A percentile compares a stretch with the other conserved stretches of the same genome.
Evolutionary conservation across 345 rosid species (phyloP).

Genomic region (Rhodamnia rubescens): DNA sequence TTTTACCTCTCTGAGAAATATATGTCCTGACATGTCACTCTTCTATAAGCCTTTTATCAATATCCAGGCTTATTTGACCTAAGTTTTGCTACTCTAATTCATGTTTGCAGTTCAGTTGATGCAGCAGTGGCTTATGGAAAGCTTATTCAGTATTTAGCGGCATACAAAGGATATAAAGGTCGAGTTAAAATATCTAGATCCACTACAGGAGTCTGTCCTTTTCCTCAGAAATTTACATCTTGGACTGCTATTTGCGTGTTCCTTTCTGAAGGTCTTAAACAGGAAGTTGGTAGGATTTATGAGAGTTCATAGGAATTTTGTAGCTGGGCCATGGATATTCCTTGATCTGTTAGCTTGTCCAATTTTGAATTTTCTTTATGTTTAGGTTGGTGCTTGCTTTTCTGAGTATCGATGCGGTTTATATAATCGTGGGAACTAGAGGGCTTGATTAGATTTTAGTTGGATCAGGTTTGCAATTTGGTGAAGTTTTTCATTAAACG

Average conservation of each 20-base stretch:
- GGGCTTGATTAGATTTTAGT: background rate
- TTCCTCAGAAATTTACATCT: background rate
- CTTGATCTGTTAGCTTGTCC: background rate
- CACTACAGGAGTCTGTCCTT: background rate
- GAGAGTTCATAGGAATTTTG: background rate
- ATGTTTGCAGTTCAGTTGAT: slow-evolving; percentile 59
- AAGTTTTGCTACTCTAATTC: slow-evolving; percentile 4
- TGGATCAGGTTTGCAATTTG: background rate
- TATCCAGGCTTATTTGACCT: background rate
- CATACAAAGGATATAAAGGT: slow-evolving; percentile 89
- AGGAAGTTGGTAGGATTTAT: background rate
- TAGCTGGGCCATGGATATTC: background rate
- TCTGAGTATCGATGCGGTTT: background rate
- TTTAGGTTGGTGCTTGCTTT: background rate
- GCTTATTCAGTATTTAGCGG: slow-evolving; percentile 85
- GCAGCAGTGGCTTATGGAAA: slow-evolving; percentile 79
- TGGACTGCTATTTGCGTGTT: background rate
- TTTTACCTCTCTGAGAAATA: background rate
- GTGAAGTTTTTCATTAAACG: background rate
- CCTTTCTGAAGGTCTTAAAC: background rate
- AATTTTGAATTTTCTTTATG: background rate
- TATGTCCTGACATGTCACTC: background rate
- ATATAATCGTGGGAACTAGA: background rate
- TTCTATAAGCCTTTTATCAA: background rate
- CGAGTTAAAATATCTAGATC: slow-evolving; percentile 2